Evolutionary conservation across 2,329 filamentous ascomycete genomes (phyloP).

Genomic region (Botrytis fabae): DNA sequence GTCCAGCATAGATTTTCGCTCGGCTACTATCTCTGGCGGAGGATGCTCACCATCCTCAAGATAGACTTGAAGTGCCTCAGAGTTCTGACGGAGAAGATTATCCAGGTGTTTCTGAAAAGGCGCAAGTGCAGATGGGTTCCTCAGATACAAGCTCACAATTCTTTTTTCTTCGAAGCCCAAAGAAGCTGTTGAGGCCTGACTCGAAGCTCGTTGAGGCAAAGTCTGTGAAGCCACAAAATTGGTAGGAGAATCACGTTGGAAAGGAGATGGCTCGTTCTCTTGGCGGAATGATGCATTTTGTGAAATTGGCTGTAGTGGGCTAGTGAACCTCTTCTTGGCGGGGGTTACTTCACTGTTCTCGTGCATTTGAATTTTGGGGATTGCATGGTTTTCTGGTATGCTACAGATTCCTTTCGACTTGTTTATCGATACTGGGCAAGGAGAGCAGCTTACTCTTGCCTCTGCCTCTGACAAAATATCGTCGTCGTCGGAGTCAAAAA

Average conservation of each 20-base stretch:
- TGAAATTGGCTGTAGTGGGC: slow-evolving; percentile 36
- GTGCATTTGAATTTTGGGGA: background rate
- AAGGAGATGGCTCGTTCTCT: slow-evolving; percentile 34
- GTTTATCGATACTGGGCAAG: slow-evolving; percentile 27
- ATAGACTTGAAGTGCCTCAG: slow-evolving; percentile 29
- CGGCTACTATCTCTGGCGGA: slow-evolving; percentile 32
- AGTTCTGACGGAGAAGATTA: slow-evolving; percentile 31
- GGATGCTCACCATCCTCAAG: slow-evolving; percentile 31
- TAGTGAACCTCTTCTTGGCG: slow-evolving; percentile 30
- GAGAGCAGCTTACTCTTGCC: slow-evolving; percentile 27
- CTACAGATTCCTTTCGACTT: slow-evolving; percentile 25
- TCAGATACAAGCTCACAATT: slow-evolving; percentile 33
- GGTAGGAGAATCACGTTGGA: slow-evolving; percentile 28
- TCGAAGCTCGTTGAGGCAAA: slow-evolving; percentile 26
- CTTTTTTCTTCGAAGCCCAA: slow-evolving; percentile 35
- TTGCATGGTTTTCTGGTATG: background rate
- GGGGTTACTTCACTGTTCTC: slow-evolving; percentile 21
- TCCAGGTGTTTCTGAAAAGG: slow-evolving; percentile 31
- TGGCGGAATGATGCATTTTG: slow-evolving; percentile 30
- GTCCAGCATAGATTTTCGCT: slow-evolving; percentile 33
- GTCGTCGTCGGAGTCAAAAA: slow-evolving; percentile 41
- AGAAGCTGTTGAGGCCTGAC: slow-evolving; percentile 31
- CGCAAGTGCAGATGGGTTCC: slow-evolving; percentile 28
- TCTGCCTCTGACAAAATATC: slow-evolving; percentile 31
- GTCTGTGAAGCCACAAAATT: slow-evolving; percentile 5